These are phyloP conservation scores for Taiwanofungus camphoratus DNA, from an alignment of 1,284 basidiomycete genomes.

Conservation along the genomic window DNA sequence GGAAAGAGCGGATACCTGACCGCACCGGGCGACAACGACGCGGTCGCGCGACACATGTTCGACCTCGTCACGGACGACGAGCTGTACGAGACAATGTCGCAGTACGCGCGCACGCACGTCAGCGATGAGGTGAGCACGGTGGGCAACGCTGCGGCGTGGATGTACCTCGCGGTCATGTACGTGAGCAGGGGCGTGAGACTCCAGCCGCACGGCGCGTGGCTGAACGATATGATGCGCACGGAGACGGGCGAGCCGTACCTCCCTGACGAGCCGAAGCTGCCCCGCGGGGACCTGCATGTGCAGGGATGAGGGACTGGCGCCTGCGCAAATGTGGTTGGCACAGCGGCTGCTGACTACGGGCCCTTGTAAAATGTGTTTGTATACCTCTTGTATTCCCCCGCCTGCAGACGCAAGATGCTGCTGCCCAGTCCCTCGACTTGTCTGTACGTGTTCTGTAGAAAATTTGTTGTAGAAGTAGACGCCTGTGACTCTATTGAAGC, in stretches of 20 bases:
- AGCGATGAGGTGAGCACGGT: slow-evolving; percentile 78
- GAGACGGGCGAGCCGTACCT: slow-evolving; percentile 67
- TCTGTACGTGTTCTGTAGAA: too few species aligned
- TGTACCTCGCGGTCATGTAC: slow-evolving; percentile 79
- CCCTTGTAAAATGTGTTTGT: too few species aligned
- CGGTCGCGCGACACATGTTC: slow-evolving; percentile 69
- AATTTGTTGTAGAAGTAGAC: too few species aligned
- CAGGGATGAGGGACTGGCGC: slow-evolving; percentile 28
- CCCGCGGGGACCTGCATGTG: slow-evolving; percentile 38
- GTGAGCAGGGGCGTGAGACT: slow-evolving; percentile 61
- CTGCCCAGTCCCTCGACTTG: too few species aligned
- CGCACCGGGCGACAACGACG: slow-evolving; percentile 62
- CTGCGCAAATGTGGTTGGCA: too few species aligned
- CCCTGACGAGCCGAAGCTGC: slow-evolving; percentile 61
- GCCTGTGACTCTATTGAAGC: too few species aligned
- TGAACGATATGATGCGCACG: slow-evolving; percentile 70
- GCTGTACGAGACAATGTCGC: slow-evolving; percentile 56
- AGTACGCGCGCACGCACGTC: slow-evolving; percentile 68
- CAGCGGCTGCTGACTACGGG: too few species aligned
- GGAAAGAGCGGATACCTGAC: slow-evolving; percentile 82
- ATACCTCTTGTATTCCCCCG: too few species aligned
- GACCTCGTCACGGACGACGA: slow-evolving; percentile 70
- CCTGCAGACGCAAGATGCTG: too few species aligned
- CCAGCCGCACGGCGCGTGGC: slow-evolving; percentile 71
- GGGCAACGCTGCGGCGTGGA: slow-evolving; percentile 74